A percentile compares a stretch with the other conserved stretches of the same genome.
Evolutionary conservation across 345 rosid genomes (phyloP).

Genomic region (Eucalyptus microcorys): DNA sequence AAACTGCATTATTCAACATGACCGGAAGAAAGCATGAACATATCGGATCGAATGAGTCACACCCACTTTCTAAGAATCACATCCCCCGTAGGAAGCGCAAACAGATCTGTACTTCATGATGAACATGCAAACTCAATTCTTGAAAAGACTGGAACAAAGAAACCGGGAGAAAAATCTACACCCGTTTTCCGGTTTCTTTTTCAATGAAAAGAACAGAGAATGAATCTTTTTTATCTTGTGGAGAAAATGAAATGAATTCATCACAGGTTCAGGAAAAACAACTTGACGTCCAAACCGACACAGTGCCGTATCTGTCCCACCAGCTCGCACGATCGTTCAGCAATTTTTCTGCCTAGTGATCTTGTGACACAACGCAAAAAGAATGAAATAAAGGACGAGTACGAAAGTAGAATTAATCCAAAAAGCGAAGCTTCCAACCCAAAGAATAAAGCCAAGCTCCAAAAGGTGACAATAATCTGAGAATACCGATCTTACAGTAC

Average conservation of each 20-base stretch:
- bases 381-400: background rate
- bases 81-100: background rate
- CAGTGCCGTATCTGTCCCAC: background rate
- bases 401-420: background rate
- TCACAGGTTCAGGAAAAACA: background rate
- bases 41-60: background rate
- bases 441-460: background rate
- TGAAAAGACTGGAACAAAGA: background rate
- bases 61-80: background rate
- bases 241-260: background rate
- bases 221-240: background rate
- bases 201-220: background rate
- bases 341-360: background rate
- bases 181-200: background rate
- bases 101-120: background rate
- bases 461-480: background rate
- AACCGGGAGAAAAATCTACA: background rate
- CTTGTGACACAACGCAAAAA: accelerated
- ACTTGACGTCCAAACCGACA: too few species aligned
- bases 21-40: background rate
- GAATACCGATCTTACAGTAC: background rate
- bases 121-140: background rate
- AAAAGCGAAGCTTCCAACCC: background rate
- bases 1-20: background rate
- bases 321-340: background rate